Evolutionary conservation across 371 early-diverging fungal species (phyloP).

Genomic region (Zopfochytrium polystomum): DNA sequence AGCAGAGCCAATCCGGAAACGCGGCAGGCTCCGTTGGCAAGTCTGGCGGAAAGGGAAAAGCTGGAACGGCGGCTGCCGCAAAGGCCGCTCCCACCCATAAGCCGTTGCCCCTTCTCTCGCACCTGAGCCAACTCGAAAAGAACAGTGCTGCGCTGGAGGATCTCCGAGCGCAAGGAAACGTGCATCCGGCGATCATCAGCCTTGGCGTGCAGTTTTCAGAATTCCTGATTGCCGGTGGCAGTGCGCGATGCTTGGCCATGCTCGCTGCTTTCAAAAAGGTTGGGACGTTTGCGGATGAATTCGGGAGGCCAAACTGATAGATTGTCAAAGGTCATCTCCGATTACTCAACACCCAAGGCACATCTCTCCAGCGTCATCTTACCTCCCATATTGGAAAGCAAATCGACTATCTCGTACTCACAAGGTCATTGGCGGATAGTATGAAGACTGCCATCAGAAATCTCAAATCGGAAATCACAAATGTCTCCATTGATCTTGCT

Average conservation of each 20-base stretch:
- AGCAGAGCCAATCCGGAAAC: no score
- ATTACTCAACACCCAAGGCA: conserved; percentile 87
- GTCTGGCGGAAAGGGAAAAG: no score
- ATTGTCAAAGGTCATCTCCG: conserved; percentile 70
- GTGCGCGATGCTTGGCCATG: conserved; percentile 85
- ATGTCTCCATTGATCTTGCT: conserved; percentile 65
- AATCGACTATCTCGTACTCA: conserved; percentile 79
- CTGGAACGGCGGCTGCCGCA: conserved; percentile 23
- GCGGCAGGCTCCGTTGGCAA: no score
- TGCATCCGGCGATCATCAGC: conserved; percentile 86
- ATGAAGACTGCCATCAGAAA: conserved; percentile 94
- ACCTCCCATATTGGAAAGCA: conserved; percentile 81
- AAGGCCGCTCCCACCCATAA: conserved; percentile 30
- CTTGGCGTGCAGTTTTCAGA: conserved; percentile 85
- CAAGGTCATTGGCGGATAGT: conserved; percentile 84
- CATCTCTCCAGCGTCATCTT: conserved; percentile 78
- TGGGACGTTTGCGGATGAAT: conserved; percentile 11
- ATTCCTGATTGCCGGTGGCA: conserved; percentile 84
- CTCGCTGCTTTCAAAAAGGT: conserved; percentile 79
- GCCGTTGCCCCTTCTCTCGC: conserved; percentile 48
- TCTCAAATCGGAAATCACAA: conserved; percentile 81
- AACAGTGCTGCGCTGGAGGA: conserved; percentile 4
- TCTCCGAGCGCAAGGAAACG: conserved; percentile 34
- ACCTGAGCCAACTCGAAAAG: conserved; percentile 43
- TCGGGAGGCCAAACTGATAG: neutral